Conservation (phyloP, 2,329 filamentous ascomycete genomes). For the Fusarium sp. region DNA sequence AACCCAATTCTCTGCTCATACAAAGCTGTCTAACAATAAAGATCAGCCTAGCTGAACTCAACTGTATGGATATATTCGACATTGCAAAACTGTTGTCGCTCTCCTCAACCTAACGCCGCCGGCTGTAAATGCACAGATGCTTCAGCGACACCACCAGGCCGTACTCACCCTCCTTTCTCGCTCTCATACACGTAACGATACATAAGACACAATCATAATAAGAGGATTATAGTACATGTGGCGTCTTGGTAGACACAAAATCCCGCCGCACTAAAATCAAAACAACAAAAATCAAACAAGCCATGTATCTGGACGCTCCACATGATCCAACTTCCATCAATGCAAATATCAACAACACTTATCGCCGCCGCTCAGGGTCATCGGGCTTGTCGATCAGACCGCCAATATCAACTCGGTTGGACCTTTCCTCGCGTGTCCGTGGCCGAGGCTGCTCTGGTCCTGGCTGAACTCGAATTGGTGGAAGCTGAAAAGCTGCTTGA, state of each 20-base stretch:
- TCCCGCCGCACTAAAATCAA: conserved; percentile 12
- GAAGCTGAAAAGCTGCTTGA: conserved; percentile 55
- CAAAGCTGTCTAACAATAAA: conserved; percentile 9
- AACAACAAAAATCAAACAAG: conserved; percentile 32
- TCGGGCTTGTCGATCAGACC: conserved; percentile 69
- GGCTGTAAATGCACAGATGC: conserved; percentile 30
- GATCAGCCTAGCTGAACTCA: neutral
- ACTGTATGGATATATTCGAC: neutral
- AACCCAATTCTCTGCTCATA: neutral
- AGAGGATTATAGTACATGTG: conserved; percentile 22
- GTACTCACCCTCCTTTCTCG: conserved; percentile 1
- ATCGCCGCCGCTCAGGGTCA: conserved; percentile 45
- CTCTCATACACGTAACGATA: conserved; percentile 19
- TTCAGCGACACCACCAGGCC: conserved; percentile 11
- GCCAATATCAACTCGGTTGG: conserved; percentile 67
- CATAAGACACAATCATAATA: conserved; percentile 4
- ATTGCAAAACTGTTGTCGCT: conserved; percentile 16
- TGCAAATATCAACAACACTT: conserved; percentile 24
- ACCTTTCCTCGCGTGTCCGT: conserved; percentile 58
- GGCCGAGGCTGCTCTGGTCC: conserved; percentile 44
- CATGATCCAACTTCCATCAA: conserved; percentile 25
- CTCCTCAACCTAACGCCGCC: conserved; percentile 30
- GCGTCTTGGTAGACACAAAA: neutral
- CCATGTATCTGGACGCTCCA: neutral
- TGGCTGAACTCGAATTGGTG: conserved; percentile 57